Conservation (phyloP, 2,329 filamentous ascomycete genomes). For the Verticillium nonalfalfae region DNA sequence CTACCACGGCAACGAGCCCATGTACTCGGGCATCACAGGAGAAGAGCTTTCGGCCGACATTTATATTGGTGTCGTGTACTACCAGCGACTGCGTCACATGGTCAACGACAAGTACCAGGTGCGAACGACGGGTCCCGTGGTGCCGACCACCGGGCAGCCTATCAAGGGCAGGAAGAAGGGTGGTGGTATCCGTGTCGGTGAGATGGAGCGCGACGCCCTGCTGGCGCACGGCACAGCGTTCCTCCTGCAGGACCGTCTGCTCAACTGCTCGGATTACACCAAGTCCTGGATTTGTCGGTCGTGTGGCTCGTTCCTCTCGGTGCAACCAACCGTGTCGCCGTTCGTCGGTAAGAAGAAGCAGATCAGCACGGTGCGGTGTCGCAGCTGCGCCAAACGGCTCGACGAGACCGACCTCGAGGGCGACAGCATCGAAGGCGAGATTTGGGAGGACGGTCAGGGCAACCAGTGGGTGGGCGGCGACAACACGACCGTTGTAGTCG, state of each 20-base stretch:
- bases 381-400: conserved; percentile 63
- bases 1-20: conserved; percentile 96
- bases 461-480: conserved; percentile 81
- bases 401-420: conserved; percentile 53
- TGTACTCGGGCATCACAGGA: conserved; percentile 96
- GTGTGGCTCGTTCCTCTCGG: conserved; percentile 87
- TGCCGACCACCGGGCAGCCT: conserved; percentile 85
- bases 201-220: conserved; percentile 96
- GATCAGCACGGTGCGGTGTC: conserved; percentile 67
- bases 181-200: conserved; percentile 96
- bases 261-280: conserved; percentile 95
- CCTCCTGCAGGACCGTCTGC: conserved; percentile 85
- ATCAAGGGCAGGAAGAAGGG: conserved; percentile 96
- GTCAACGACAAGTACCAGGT: conserved; percentile 99
- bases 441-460: conserved; percentile 90
- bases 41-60: conserved; percentile 92
- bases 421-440: conserved; percentile 58
- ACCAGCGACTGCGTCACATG: conserved; percentile 97
- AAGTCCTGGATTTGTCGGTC: conserved; percentile 82
- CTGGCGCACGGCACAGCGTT: conserved; percentile 94
- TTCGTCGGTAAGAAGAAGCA: conserved; percentile 60
- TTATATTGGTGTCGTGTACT: conserved; percentile 95
- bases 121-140: conserved; percentile 88
- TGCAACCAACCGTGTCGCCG: conserved; percentile 69
- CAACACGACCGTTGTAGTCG: conserved; percentile 83